Conservation (phyloP, 2,329 filamentous ascomycete genomes). For the Neofusicoccum laricinum region DNA sequence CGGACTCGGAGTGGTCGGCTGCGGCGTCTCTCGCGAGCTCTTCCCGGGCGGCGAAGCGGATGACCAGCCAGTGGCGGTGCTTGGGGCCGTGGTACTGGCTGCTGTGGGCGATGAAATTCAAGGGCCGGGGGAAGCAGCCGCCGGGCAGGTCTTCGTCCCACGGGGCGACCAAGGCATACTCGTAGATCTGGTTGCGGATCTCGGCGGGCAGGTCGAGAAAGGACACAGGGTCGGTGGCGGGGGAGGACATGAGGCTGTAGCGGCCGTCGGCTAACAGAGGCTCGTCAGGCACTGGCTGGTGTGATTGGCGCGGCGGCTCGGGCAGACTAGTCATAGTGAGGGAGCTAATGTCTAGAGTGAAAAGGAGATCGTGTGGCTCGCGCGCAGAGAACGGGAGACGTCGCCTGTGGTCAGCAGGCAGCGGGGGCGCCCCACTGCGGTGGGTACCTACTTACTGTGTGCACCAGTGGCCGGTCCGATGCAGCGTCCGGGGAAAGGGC, state of each 20-base stretch:
- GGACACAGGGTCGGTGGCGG: background rate
- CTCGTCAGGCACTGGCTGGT: background rate
- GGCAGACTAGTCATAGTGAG: background rate
- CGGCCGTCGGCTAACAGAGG: background rate
- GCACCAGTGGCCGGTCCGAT: background rate
- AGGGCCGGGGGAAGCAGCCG: background rate
- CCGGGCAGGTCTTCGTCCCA: background rate
- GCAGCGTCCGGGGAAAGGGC: background rate
- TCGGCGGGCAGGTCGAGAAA: background rate
- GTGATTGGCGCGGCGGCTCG: background rate
- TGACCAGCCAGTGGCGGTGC: background rate
- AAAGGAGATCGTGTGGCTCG: background rate
- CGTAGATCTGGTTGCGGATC: slow-evolving; percentile 1
- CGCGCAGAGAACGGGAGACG: background rate
- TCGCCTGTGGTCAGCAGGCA: background rate
- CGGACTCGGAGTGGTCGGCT: background rate
- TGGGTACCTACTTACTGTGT: no score
- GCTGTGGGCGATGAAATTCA: background rate
- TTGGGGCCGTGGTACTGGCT: background rate
- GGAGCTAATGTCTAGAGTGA: background rate
- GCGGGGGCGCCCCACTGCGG: background rate
- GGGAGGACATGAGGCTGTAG: background rate
- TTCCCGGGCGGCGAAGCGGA: background rate
- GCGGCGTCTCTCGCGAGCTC: background rate
- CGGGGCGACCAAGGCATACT: background rate